Percentiles rank a stretch among this genome's conserved stretches.
These are phyloP conservation scores for Zopfochytrium polystomum DNA, from an alignment of 371 early-diverging fungal genomes.

Conservation along the genomic window DNA sequence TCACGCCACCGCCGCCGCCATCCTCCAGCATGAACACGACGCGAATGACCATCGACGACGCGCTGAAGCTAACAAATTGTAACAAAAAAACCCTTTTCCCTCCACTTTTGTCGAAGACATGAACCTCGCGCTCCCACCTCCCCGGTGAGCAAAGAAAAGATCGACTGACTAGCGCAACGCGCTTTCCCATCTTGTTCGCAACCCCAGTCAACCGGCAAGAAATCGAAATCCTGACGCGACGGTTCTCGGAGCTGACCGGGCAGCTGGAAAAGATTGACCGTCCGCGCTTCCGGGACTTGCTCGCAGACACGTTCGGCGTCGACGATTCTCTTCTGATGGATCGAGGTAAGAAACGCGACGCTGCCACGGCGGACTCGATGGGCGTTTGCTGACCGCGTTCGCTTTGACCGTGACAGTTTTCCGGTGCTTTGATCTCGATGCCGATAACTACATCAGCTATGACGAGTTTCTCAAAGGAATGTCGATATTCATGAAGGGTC, in stretches of 20 bases:
- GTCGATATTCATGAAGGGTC: constrained; percentile 51
- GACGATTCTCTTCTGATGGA: constrained; percentile 59
- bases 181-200: background rate
- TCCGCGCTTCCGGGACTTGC: constrained; percentile 49
- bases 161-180: background rate
- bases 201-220: constrained; percentile 33
- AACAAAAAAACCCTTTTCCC: background rate
- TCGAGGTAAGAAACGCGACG: constrained; percentile 36
- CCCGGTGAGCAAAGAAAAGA: background rate
- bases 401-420: constrained; percentile 24
- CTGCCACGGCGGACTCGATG: background rate
- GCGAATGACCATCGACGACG: constrained; percentile 33
- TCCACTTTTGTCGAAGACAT: background rate
- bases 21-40: too few species aligned
- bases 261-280: constrained; percentile 51
- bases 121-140: too few species aligned
- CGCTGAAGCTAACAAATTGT: constrained; percentile 40
- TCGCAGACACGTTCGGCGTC: constrained; percentile 54
- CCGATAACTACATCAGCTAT: constrained; percentile 52
- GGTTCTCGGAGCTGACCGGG: constrained; percentile 28
- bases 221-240: constrained; percentile 29
- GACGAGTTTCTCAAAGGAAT: constrained; percentile 54
- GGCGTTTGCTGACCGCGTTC: background rate
- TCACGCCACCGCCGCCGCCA: too few species aligned
- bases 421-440: constrained; percentile 53